phyloP scores from a whole-genome alignment of 352 stramenopile genomes.

The Phytophthora parvispora region DNA sequence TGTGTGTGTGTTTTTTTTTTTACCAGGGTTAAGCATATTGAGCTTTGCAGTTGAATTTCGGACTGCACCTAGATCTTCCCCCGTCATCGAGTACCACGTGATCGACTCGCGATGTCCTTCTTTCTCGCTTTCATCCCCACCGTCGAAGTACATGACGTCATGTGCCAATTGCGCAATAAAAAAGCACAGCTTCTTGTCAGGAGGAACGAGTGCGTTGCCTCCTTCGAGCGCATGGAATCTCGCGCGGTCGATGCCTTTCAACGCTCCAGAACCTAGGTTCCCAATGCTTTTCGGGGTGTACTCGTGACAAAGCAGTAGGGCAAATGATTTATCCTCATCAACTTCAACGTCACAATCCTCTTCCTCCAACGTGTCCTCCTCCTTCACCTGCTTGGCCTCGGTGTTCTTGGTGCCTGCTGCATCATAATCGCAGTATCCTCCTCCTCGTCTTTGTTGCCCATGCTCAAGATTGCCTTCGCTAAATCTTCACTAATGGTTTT shows the following conservation, averaged over 20 bases:
- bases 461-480: constrained; percentile 29
- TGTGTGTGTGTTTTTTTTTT: too few species aligned
- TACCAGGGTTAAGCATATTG: constrained; percentile 20
- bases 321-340: constrained; percentile 37
- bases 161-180: constrained; percentile 15
- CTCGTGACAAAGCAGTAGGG: constrained; percentile 18
- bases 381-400: neutral
- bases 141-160: neutral
- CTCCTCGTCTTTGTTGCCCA: constrained; percentile 21
- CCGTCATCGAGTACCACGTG: constrained; percentile 5
- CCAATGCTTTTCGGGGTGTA: constrained; percentile 19
- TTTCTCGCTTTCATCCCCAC: neutral
- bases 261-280: constrained; percentile 6
- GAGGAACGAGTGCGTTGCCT: constrained; percentile 2
- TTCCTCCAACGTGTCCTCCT: neutral
- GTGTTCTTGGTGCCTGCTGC: too few species aligned
- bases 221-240: constrained; percentile 4
- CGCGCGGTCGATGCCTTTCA: constrained; percentile 21
- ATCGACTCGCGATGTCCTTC: neutral
- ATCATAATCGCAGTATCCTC: too few species aligned
- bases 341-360: neutral
- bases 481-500: neutral
- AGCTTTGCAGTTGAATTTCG: neutral
- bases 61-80: constrained; percentile 5
- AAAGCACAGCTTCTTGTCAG: constrained; percentile 6